These are phyloP conservation scores for Decorospora gaudefroyi DNA, from an alignment of 2,329 filamentous ascomycete species.

Conservation along the genomic window DNA sequence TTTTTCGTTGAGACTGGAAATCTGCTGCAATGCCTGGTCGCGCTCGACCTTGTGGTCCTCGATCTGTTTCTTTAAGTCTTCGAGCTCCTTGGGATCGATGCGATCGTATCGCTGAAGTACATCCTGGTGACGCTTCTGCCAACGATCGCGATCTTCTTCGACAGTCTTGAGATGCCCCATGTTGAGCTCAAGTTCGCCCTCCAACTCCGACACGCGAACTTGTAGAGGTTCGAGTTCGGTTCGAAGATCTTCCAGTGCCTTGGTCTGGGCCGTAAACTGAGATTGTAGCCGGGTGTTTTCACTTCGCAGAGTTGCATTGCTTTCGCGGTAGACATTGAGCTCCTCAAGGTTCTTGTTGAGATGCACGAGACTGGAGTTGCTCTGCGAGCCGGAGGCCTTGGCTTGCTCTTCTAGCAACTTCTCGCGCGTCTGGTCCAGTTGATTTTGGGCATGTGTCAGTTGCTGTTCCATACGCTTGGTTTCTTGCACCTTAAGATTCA, in stretches of 20 bases:
- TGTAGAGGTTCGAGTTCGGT: constrained; percentile 81
- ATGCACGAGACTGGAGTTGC: constrained; percentile 79
- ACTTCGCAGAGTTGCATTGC: constrained; percentile 85
- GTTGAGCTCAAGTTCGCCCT: constrained; percentile 77
- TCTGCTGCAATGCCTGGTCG: constrained; percentile 56
- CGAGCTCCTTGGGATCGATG: constrained; percentile 89
- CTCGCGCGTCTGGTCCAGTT: constrained; percentile 85
- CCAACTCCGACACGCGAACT: constrained; percentile 76
- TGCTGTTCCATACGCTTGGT: constrained; percentile 87
- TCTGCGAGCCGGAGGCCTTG: constrained; percentile 72
- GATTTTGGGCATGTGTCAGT: constrained; percentile 80
- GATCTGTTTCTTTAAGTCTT: constrained; percentile 81
- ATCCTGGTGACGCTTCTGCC: constrained; percentile 94
- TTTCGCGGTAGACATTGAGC: constrained; percentile 93
- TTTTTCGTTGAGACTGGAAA: constrained; percentile 55
- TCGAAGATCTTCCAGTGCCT: constrained; percentile 74
- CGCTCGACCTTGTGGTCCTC: constrained; percentile 59
- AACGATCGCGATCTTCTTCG: constrained; percentile 88
- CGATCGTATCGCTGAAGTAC: constrained; percentile 96
- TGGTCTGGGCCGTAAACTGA: constrained; percentile 73
- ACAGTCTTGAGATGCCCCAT: constrained; percentile 87
- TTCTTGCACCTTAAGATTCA: constrained; percentile 86
- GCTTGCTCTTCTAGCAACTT: constrained; percentile 88
- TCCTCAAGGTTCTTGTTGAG: constrained; percentile 95
- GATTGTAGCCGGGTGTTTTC: constrained; percentile 80